Conservation (phyloP, 805 yeast genomes). For the Saturnispora kantuleensis region DNA sequence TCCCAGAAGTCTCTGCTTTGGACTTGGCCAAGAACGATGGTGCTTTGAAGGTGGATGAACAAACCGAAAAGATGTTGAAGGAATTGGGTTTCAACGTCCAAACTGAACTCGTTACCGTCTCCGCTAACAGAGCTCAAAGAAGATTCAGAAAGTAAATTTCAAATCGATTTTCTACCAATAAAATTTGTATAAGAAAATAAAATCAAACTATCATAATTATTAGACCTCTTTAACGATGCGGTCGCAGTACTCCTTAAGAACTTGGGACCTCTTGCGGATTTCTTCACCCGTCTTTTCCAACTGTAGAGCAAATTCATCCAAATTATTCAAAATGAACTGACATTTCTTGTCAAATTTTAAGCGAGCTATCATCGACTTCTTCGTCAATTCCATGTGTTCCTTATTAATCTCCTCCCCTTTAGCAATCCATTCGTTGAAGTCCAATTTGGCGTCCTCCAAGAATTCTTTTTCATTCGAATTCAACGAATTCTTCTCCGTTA, state of each 20-base stretch:
- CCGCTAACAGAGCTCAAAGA: slow-evolving; percentile 87
- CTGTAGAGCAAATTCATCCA: slow-evolving; percentile 16
- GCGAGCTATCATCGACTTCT: slow-evolving; percentile 29
- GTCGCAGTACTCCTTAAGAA: slow-evolving; percentile 33
- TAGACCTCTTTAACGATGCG: slow-evolving; percentile 27
- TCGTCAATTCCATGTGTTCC: slow-evolving; percentile 27
- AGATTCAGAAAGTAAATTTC: slow-evolving; percentile 65
- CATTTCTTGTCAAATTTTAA: slow-evolving; percentile 32
- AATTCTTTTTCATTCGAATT: slow-evolving; percentile 13
- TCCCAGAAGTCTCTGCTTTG: slow-evolving; percentile 99
- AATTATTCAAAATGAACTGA: slow-evolving; percentile 13
- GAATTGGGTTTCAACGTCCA: slow-evolving; percentile 87
- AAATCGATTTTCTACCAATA: slow-evolving; percentile 7
- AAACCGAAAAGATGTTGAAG: slow-evolving; percentile 92
- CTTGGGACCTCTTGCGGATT: slow-evolving; percentile 31
- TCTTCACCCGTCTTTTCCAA: slow-evolving; percentile 20
- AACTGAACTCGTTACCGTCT: slow-evolving; percentile 73
- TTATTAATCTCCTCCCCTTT: slow-evolving; percentile 27
- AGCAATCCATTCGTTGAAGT: slow-evolving; percentile 28
- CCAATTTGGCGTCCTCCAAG: slow-evolving; percentile 12
- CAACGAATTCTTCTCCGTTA: slow-evolving; percentile 9
- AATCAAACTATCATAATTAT: neutral
- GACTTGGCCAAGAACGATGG: slow-evolving; percentile 95
- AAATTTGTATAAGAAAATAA: slow-evolving; percentile 8
- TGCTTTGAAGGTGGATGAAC: slow-evolving; percentile 93